These are phyloP conservation scores for Chimonanthus praecox DNA, from an alignment of 164 flowering plant species.

Conservation along the genomic window DNA sequence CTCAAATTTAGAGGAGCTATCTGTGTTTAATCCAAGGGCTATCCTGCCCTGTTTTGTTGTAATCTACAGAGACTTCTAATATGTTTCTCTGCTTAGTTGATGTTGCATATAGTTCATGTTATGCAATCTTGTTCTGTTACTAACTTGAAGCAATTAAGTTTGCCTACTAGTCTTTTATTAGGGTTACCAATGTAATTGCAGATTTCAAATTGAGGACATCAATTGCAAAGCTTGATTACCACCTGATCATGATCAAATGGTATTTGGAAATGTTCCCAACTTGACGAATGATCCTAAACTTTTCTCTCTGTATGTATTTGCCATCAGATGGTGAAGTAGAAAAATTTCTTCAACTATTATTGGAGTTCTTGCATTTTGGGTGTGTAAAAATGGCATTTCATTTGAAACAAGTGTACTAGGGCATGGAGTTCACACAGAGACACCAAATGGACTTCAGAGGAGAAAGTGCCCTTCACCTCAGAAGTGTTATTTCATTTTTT, in stretches of 20 bases:
- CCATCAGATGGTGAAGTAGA: too few relatives aligned
- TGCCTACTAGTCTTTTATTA: too few relatives aligned
- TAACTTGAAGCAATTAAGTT: background rate
- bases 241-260: background rate
- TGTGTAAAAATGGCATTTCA: too few relatives aligned
- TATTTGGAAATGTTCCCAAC: background rate
- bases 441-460: too few relatives aligned
- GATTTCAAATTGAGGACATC: background rate
- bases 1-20: constrained; percentile 81
- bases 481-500: too few relatives aligned
- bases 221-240: background rate
- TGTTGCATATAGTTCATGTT: background rate
- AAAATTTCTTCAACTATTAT: too few relatives aligned
- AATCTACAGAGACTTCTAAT: constrained; percentile 60
- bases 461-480: too few relatives aligned
- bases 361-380: too few relatives aligned
- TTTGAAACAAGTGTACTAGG: too few relatives aligned
- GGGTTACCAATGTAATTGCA: background rate
- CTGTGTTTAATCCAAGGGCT: constrained; percentile 73
- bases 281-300: too few relatives aligned
- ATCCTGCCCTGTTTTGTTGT: constrained; percentile 97
- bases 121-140: background rate
- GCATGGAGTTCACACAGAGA: too few relatives aligned
- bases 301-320: too few relatives aligned
- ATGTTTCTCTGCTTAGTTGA: background rate